A percentile compares a stretch with the other conserved stretches of the same genome.
These are phyloP conservation scores for Cladophialophora carrionii DNA, from an alignment of 2,329 filamentous ascomycete genomes.

Conservation along the genomic window DNA sequence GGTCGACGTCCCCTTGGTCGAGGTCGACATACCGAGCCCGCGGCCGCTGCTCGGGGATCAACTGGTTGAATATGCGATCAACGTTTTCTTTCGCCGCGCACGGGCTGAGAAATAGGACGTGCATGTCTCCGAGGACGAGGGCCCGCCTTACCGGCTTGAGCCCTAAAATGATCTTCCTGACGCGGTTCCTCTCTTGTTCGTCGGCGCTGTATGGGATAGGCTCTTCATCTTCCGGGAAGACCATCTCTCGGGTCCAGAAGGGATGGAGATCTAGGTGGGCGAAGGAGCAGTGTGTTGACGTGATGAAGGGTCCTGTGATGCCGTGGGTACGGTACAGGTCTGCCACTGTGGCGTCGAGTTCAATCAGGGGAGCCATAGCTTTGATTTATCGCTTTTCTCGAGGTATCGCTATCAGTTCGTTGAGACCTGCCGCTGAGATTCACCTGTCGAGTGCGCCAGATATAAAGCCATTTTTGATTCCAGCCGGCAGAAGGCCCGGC, in stretches of 20 bases:
- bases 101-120: not conserved
- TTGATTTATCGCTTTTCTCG: not conserved
- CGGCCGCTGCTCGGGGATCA: not conserved
- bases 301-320: not conserved
- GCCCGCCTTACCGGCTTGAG: not conserved
- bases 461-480: not conserved
- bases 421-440: not conserved
- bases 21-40: not conserved
- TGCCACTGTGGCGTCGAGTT: constrained; percentile 3
- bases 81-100: not conserved
- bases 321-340: not conserved
- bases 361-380: not conserved
- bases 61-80: not conserved
- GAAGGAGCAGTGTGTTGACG: not conserved
- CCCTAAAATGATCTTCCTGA: not conserved
- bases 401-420: not conserved
- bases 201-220: not conserved
- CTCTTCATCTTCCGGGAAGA: not conserved
- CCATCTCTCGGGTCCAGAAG: not conserved
- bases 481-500: not conserved
- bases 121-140: not conserved
- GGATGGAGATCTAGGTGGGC: constrained; percentile 2
- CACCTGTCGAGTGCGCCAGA: not conserved
- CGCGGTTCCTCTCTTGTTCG: not conserved
- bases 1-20: not conserved